A percentile compares a stretch with the other conserved stretches of the same genome.
Conservation (phyloP, 768 basidiomycete genomes). For the Suillus luteus region DNA sequence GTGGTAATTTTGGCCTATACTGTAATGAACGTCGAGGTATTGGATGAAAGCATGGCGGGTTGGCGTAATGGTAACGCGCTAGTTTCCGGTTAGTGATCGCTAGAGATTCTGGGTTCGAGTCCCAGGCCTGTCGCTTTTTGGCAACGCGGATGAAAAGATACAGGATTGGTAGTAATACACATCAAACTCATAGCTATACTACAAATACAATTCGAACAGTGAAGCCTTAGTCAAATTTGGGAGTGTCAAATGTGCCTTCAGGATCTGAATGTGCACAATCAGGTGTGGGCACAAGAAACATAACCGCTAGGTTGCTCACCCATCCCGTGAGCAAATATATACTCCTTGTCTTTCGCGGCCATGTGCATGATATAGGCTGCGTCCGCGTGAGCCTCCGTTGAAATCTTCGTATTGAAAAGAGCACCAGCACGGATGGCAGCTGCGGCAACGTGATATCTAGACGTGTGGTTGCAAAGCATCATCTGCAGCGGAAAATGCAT, state of each 20-base stretch:
- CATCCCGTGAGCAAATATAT: conserved; percentile 58
- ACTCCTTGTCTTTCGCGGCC: conserved; percentile 60
- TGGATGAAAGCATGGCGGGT: conserved; percentile 39
- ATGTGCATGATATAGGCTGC: conserved; percentile 62
- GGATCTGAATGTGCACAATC: conserved; percentile 29
- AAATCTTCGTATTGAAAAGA: conserved; percentile 50
- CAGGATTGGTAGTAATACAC: neutral
- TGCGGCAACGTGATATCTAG: conserved; percentile 65
- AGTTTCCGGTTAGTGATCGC: conserved; percentile 54
- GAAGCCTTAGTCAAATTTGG: conserved; percentile 36
- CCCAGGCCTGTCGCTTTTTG: conserved; percentile 56
- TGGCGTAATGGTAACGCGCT: conserved; percentile 68
- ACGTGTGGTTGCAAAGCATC: conserved; percentile 73
- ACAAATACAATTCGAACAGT: neutral
- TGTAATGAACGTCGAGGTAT: neutral
- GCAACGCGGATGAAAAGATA: neutral
- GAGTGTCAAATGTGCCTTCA: conserved; percentile 45
- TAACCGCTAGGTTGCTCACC: conserved; percentile 36
- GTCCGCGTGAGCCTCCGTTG: conserved; percentile 57
- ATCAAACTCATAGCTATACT: neutral
- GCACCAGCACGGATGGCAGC: conserved; percentile 61
- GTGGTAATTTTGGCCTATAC: conserved; percentile 14
- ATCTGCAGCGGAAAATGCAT: conserved; percentile 44
- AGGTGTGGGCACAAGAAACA: neutral
- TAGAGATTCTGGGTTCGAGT: conserved; percentile 66